Evolutionary conservation across 768 basidiomycete species (phyloP).

Genomic region (Strobilomyces confusus): DNA sequence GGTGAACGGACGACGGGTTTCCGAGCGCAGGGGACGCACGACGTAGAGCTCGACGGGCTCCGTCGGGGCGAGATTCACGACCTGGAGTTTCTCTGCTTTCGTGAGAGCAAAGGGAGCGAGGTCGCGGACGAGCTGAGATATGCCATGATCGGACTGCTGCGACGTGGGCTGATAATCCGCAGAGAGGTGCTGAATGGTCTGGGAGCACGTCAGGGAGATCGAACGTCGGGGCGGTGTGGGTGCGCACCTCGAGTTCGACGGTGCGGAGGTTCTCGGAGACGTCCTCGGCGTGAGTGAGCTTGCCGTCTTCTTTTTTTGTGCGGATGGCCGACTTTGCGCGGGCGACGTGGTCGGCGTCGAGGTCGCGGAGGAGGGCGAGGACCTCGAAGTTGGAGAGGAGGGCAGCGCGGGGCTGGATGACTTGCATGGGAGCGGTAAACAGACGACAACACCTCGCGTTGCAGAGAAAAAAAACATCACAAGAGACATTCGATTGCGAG

Average conservation of each 20-base stretch:
- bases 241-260: conserved; percentile 65
- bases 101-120: conserved; percentile 72
- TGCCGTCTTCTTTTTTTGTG: conserved; percentile 75
- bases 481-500: background rate
- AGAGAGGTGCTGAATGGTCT: conserved; percentile 86
- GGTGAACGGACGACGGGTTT: background rate
- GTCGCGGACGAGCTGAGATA: conserved; percentile 60
- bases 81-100: conserved; percentile 88
- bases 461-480: conserved; percentile 10
- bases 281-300: conserved; percentile 45
- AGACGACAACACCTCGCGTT: conserved; percentile 22
- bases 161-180: conserved; percentile 67
- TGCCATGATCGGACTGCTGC: conserved; percentile 59
- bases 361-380: conserved; percentile 66
- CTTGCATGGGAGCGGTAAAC: conserved; percentile 24
- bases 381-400: conserved; percentile 90
- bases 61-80: conserved; percentile 86
- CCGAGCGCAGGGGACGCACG: conserved; percentile 43
- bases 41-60: conserved; percentile 84
- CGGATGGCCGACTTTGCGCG: conserved; percentile 67
- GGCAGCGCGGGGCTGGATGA: conserved; percentile 58
- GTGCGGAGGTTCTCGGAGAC: conserved; percentile 80
- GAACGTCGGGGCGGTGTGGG: background rate
- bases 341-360: conserved; percentile 69
- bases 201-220: conserved; percentile 1